Evolutionary conservation across 2,329 filamentous ascomycete species (phyloP), one percentile per base, ranked within the genome.

Genomic region (Pseudocercospora cruenta): DNA sequence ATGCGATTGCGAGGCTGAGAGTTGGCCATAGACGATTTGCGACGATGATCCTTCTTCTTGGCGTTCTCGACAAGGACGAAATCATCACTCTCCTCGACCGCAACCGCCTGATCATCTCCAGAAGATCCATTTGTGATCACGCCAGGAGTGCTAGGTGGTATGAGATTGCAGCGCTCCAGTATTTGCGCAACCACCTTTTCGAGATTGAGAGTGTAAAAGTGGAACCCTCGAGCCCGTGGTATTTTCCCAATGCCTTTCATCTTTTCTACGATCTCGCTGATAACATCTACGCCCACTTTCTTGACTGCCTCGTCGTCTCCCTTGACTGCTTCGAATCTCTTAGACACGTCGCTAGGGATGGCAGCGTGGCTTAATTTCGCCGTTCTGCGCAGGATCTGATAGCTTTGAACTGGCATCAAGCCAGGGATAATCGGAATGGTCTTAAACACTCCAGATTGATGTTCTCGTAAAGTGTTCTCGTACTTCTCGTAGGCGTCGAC

Each of bases 131-230:
- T 80, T 0, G 84, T 82, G 8, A 76, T 78, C 54, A 75, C 72
- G 19, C 68, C 59, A 31, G 73, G 74, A 14, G 71, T 70, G 43
- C 75, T 72, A 0, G 83, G 80, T 1, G 92, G 91, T 62, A 98
- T 97, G 63, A 99, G 85, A n/a, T 90, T 82, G 28, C 91, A 92
- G 64, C 91, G 85, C 81, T 98, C 94, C 0, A 98, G 80, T 67
- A 98, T 94, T 74, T 97, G 95, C 0, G 94, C 92, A 2, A 99
- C 94, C 0, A 93, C 92, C 80, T 98, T 99, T 79, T 98, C 94
- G 33, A 98, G 83, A 76, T 99, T 99, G 60, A 99, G 83, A 0
- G 95, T 98, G 80, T 97, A 99, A 80, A 99, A 98, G 77, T 99
- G 95, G 79, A 97, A 97, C 5, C 95, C 95, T 72, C 88, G 85